Conservation (phyloP, 2,329 filamentous ascomycete genomes). For the Cryphonectria carpinicola region DNA sequence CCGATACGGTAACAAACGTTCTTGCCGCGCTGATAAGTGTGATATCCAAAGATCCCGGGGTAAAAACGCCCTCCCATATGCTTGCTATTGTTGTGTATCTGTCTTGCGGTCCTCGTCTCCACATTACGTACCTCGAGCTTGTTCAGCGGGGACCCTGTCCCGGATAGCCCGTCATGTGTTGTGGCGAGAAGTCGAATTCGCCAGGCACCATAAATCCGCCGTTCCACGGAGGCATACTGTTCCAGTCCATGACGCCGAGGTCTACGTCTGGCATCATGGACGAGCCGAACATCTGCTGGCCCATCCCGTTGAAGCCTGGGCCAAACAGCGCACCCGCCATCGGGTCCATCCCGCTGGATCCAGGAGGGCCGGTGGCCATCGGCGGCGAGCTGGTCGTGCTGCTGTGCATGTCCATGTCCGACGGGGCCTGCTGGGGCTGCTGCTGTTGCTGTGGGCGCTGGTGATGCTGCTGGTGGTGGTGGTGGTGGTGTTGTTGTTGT, state of each 20-base stretch:
- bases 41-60: background rate
- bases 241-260: slow-evolving; percentile 52
- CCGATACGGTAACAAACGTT: background rate
- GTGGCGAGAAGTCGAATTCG: slow-evolving; percentile 10
- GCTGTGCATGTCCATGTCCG: slow-evolving; percentile 26
- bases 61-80: background rate
- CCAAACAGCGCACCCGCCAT: slow-evolving; percentile 30
- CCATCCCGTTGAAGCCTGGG: slow-evolving; percentile 35
- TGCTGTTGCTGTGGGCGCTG: slow-evolving; percentile 21
- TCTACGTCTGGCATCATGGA: slow-evolving; percentile 34
- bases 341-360: slow-evolving; percentile 14
- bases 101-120: background rate
- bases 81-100: background rate
- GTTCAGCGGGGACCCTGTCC: slow-evolving; percentile 9
- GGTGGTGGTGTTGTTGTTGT: slow-evolving; percentile 22
- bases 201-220: slow-evolving; percentile 32
- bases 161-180: slow-evolving; percentile 16
- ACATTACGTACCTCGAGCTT: background rate
- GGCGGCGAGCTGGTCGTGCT: slow-evolving; percentile 25
- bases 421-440: slow-evolving; percentile 10
- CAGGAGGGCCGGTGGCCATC: slow-evolving; percentile 22
- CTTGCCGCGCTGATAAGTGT: background rate
- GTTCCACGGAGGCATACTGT: slow-evolving; percentile 46
- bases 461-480: background rate
- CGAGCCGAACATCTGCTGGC: slow-evolving; percentile 38